Evolutionary conservation across 2,329 filamentous ascomycete species (phyloP), one percentile per base, ranked within the genome.

Genomic region (Fonsecaea pugnacius): DNA sequence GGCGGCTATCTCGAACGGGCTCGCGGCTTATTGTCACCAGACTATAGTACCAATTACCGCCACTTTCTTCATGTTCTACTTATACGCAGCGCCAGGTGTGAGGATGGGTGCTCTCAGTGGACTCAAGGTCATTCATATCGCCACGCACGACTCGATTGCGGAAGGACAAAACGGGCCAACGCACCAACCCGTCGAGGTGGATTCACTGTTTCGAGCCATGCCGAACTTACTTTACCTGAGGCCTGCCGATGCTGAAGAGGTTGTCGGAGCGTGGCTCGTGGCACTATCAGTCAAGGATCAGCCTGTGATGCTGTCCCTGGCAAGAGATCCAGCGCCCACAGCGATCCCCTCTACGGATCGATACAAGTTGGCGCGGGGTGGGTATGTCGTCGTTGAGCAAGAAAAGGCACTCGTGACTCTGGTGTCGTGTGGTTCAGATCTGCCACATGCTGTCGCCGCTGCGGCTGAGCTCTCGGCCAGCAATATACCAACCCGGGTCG

Each of bases 1-100:
- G 86, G 80, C 79, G 2, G 91, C 91, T 75, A 91, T 96, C 80
- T 90, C 96, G 83, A 96, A 96, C 71, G 87, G 86, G 2, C 74
- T 89, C 3, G 85, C 86, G 0, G 86, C 86, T 1, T 88, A 79
- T 83, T 78, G 78, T 10, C 77, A 79, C 6, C 81, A 82, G 21
- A 78, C 80, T 1, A 80, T 83, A 63, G 73, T 84, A 62, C 72
- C 68, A 59, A 78, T 79, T 65, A 80, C 80, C 0, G 69, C 43
- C 0, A 81, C 79, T 4, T 88, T 87, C 75, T 87, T 87, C 77
- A 87, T 88, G 83, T 87, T 87, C 73, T 87, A 87, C 52, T 7
- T 43, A n/a, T 59, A 59, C n/a, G 83, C 83, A 7, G 84, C 84
- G 0, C 79, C 83, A 0, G 84, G 78, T n/a, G 78, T 87, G 4